Evolutionary conservation across 345 rosid genomes (phyloP).

Genomic region (Populus deltoides): DNA sequence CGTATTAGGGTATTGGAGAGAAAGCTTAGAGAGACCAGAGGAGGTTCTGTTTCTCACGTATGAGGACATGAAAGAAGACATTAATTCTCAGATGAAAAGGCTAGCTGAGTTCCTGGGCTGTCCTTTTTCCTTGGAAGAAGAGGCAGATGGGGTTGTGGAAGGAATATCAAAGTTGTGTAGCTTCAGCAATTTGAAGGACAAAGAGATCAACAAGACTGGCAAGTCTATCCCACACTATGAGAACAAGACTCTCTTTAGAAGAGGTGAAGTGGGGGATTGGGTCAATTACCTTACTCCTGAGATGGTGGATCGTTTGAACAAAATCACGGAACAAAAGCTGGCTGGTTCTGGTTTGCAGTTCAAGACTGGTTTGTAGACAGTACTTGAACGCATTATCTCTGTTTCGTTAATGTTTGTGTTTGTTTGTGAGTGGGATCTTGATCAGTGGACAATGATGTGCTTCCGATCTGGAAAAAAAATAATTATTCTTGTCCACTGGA

Average conservation of each 20-base stretch:
- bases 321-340: constrained; percentile 40
- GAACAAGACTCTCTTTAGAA: constrained; percentile 14
- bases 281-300: constrained; percentile 16
- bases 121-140: constrained; percentile 16
- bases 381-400: too few species aligned
- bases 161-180: constrained; percentile 17
- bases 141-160: constrained; percentile 6
- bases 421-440: too few species aligned
- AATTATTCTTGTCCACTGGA: too few species aligned
- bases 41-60: constrained; percentile 32
- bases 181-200: constrained; percentile 12
- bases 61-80: constrained; percentile 39
- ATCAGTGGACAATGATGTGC: too few species aligned
- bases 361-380: constrained; percentile 6
- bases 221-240: not conserved
- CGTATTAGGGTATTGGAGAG: constrained; percentile 32
- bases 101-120: constrained; percentile 11
- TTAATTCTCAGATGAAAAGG: constrained; percentile 18
- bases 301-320: constrained; percentile 9
- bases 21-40: constrained; percentile 23
- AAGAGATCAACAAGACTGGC: constrained; percentile 17
- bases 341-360: constrained; percentile 51
- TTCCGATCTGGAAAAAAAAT: too few species aligned
- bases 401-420: too few species aligned
- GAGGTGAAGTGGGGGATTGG: constrained; percentile 17